Conservation (phyloP, 2,329 filamentous ascomycete species). For the Bipolaris victoriae region DNA sequence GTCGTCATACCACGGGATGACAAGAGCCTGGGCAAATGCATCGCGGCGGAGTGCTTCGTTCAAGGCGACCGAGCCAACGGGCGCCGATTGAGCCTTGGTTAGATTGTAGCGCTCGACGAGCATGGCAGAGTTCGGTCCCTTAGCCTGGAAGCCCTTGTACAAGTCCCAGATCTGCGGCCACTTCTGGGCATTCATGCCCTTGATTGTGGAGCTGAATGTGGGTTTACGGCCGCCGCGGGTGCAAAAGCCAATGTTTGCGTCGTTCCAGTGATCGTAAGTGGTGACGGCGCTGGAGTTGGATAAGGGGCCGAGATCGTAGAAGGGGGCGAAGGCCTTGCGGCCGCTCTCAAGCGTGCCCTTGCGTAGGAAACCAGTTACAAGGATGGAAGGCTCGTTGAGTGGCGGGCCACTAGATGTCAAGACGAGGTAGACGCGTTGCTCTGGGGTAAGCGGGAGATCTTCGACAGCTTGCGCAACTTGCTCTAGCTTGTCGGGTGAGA, state of each 20-base stretch:
- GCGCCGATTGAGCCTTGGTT: slow-evolving; percentile 34
- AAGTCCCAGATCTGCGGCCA: slow-evolving; percentile 52
- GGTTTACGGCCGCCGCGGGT: slow-evolving; percentile 50
- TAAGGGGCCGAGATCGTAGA: slow-evolving; percentile 44
- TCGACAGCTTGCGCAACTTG: slow-evolving; percentile 48
- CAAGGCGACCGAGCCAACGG: slow-evolving; percentile 30
- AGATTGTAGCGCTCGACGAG: slow-evolving; percentile 49
- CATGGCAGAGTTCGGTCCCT: slow-evolving; percentile 43
- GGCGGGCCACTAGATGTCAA: slow-evolving; percentile 36
- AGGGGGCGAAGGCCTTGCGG: slow-evolving; percentile 43
- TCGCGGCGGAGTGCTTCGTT: slow-evolving; percentile 38
- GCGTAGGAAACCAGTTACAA: slow-evolving; percentile 44
- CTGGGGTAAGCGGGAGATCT: slow-evolving; percentile 43
- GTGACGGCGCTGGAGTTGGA: slow-evolving; percentile 31
- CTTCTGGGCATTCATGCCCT: slow-evolving; percentile 42
- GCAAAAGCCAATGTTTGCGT: slow-evolving; percentile 49
- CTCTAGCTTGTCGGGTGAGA: slow-evolving; percentile 36
- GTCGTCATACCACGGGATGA: slow-evolving; percentile 52
- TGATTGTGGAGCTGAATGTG: slow-evolving; percentile 45
- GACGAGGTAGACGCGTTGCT: slow-evolving; percentile 48
- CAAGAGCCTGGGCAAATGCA: slow-evolving; percentile 48
- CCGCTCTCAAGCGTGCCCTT: slow-evolving; percentile 43
- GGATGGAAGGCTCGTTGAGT: slow-evolving; percentile 28
- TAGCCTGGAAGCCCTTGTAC: slow-evolving; percentile 47
- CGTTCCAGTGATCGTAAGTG: slow-evolving; percentile 51